Evolutionary conservation across 164 flowering plant species (phyloP).

Genomic region (Chimonanthus salicifolius): DNA sequence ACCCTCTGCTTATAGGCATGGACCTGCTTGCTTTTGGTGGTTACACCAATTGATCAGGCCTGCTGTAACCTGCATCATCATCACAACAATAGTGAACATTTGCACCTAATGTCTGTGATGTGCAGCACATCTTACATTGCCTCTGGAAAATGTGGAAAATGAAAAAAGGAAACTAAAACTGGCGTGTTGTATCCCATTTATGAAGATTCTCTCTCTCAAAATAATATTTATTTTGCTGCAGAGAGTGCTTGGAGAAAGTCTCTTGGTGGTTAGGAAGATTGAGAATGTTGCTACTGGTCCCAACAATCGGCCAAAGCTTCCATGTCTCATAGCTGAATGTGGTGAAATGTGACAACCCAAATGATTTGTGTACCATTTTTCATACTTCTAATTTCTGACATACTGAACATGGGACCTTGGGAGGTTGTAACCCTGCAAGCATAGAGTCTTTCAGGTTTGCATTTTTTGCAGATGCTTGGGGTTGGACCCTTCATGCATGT

Average conservation of each 20-base stretch:
- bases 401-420: too few relatives aligned
- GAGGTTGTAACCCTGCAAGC: too few relatives aligned
- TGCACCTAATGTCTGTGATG: neutral
- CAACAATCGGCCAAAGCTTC: constrained; percentile 86
- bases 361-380: too few relatives aligned
- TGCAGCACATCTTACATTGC: neutral
- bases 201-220: neutral
- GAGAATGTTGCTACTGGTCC: constrained; percentile 96
- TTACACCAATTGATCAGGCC: neutral
- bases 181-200: neutral
- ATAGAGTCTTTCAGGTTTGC: too few relatives aligned
- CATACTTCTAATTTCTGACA: too few relatives aligned
- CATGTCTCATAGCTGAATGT: constrained; percentile 82
- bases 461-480: too few relatives aligned
- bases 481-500: too few relatives aligned
- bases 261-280: constrained; percentile 86
- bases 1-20: neutral
- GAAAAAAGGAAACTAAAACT: too few relatives aligned
- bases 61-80: neutral
- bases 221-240: constrained; percentile 23
- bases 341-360: constrained; percentile 69
- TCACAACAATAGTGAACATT: neutral
- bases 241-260: constrained; percentile 97
- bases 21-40: neutral
- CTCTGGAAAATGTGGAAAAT: neutral